These are phyloP conservation scores for Lophium mytilinum DNA, from an alignment of 495 filamentous ascomycete species.

Conservation along the genomic window DNA sequence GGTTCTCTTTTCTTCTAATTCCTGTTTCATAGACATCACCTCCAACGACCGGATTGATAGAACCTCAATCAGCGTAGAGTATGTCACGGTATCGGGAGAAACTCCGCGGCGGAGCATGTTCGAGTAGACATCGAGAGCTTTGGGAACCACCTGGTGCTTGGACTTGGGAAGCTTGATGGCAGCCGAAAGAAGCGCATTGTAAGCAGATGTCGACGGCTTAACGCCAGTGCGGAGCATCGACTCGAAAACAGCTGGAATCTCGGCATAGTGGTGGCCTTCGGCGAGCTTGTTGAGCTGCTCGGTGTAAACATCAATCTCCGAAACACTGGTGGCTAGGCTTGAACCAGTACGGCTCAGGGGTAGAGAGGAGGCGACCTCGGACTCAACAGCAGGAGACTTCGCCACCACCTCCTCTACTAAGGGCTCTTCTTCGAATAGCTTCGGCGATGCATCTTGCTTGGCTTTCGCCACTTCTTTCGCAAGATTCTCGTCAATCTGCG, in stretches of 20 bases:
- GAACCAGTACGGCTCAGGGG: conserved; percentile 21
- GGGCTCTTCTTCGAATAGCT: conserved; percentile 27
- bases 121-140: conserved; percentile 88
- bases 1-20: conserved; percentile 63
- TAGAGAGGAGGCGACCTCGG: conserved; percentile 3
- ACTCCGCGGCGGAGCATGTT: conserved; percentile 89
- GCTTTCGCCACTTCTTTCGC: conserved; percentile 47
- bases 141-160: conserved; percentile 71
- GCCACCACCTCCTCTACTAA: conserved; percentile 24
- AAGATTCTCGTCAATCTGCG: conserved; percentile 56
- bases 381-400: conserved; percentile 17
- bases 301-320: conserved; percentile 50
- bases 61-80: conserved; percentile 73
- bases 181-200: conserved; percentile 81
- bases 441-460: conserved; percentile 27
- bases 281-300: conserved; percentile 67
- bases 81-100: conserved; percentile 72
- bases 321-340: conserved; percentile 11
- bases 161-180: conserved; percentile 66
- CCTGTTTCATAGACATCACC: conserved; percentile 56
- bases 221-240: conserved; percentile 69
- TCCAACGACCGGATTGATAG: conserved; percentile 72
- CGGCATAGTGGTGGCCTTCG: conserved; percentile 58
- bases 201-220: conserved; percentile 70
- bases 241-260: conserved; percentile 86